These are phyloP conservation scores for Macaranga tanarius DNA, from an alignment of 441 rosid species.

Conservation along the genomic window DNA sequence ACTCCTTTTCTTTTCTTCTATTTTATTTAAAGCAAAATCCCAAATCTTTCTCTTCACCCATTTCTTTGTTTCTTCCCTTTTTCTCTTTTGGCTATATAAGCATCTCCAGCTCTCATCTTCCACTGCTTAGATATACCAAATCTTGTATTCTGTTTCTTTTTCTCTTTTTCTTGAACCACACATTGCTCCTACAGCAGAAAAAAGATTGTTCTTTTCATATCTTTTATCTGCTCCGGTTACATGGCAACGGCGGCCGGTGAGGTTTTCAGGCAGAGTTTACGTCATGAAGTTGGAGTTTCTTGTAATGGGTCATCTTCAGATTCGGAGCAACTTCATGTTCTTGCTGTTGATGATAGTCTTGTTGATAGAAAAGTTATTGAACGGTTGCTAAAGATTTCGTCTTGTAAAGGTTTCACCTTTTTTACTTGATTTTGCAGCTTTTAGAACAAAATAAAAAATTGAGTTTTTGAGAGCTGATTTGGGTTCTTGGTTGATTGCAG, in stretches of 20 bases:
- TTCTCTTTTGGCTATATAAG: background rate
- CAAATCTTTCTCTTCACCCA: slow-evolving; percentile 5
- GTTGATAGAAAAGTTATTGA: slow-evolving; percentile 83
- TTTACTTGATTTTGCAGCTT: background rate
- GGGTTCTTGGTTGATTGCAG: slow-evolving; percentile 37
- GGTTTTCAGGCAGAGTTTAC: slow-evolving; percentile 32
- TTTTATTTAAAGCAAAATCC: background rate
- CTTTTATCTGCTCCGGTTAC: background rate
- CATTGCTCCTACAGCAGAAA: too few relatives aligned
- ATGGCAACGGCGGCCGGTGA: slow-evolving; percentile 46
- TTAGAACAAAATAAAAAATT: background rate
- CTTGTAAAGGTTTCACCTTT: slow-evolving; percentile 61
- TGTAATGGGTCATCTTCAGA: slow-evolving; percentile 18
- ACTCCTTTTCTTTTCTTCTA: slow-evolving; percentile 1
- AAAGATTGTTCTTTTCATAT: background rate
- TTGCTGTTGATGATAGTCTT: slow-evolving; percentile 82
- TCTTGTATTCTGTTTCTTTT: background rate
- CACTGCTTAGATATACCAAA: background rate
- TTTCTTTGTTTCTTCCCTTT: background rate
- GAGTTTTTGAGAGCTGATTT: slow-evolving; percentile 8
- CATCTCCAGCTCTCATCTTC: background rate
- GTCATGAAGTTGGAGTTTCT: slow-evolving; percentile 23
- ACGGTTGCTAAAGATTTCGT: slow-evolving; percentile 63
- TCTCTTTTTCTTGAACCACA: background rate
- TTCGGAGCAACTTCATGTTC: slow-evolving; percentile 79